Base-by-base conservation (phyloP, 192 early-diverging fungal genomes). In the Phlyctochytrium bullatum region DNA sequence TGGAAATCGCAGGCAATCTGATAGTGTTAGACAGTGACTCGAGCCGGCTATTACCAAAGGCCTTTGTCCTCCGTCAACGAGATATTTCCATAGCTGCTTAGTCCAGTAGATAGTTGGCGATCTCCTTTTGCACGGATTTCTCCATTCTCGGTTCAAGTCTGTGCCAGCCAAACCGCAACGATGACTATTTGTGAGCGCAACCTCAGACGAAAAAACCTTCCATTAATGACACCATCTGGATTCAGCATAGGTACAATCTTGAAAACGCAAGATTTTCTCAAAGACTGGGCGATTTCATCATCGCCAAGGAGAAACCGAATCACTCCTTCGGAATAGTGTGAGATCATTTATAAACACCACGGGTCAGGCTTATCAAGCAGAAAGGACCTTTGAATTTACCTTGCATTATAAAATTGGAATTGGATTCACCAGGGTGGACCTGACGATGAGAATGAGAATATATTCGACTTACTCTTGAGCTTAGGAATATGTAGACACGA, bases 201-300 rank as follows among this genome's bases (percentile, higher is more conserved):
- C 36, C 58, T 30, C 20, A 31, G 20, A 60, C 29, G 27, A 2
- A 2, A 2, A 51, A 35, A 66, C 65, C 65, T 76, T 24, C 83
- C 83, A 23, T 80, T 78, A 29, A 85, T 72, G 2, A 79, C 79
- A 1, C 83, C 83, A 63, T 85, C 83, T 0, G 80, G 80, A 72
- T 82, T 82, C 2, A 85, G 72, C 83, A 85, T 85, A 3, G 83
- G 83, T 0, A 85, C 71, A 17, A 82, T 74, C 61, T 85, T 85
- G 59, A 85, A 82, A 20, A 85, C 61, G 59, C 76, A 80, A 23
- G 56, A 60, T 27, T 69, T 47, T 17, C 80, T 65, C n/a, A 85
- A 65, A 27, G 31, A 29, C 30, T 47, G 33, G 1, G 82, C 82
- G 16, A 52, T 67, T 28, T 78, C 74, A 10, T 67, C 67, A 57